These are phyloP conservation scores for Podaxis sp. DNA, from an alignment of 768 basidiomycete genomes.

Conservation along the genomic window DNA sequence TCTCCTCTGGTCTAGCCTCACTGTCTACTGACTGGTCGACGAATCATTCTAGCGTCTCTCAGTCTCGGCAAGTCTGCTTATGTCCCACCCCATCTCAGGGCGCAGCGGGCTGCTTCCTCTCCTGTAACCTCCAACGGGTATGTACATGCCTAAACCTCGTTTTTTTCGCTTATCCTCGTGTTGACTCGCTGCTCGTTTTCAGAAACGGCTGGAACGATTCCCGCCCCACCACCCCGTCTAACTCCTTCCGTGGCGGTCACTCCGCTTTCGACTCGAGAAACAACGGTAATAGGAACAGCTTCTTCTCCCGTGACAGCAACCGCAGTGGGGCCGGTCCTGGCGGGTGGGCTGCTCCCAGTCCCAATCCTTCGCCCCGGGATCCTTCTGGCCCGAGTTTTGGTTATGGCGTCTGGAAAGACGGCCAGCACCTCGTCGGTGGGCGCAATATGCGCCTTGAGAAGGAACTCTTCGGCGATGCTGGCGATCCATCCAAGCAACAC, in stretches of 20 bases:
- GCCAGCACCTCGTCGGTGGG: constrained; percentile 78
- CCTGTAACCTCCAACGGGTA: constrained; percentile 54
- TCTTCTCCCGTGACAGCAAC: constrained; percentile 17
- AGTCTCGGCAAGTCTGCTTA: constrained; percentile 79
- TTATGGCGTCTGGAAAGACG: constrained; percentile 85
- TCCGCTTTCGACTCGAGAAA: constrained; percentile 17
- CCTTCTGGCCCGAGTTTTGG: constrained; percentile 37
- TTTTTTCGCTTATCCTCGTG: constrained; percentile 10
- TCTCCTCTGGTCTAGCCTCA: constrained; percentile 13
- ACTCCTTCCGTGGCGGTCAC: constrained; percentile 42
- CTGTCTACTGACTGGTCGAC: constrained; percentile 8
- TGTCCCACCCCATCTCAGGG: constrained; percentile 87
- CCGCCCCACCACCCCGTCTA: constrained; percentile 62
- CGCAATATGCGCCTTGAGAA: constrained; percentile 90
- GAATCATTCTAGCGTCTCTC: constrained; percentile 57
- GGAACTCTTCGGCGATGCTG: constrained; percentile 89
- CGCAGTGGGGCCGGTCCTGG: constrained; percentile 26
- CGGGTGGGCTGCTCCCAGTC: constrained; percentile 38
- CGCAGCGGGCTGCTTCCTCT: constrained; percentile 70
- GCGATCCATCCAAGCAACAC: constrained; percentile 84
- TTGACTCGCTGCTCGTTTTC: constrained; percentile 15
- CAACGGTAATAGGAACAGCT: constrained; percentile 9
- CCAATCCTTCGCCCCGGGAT: constrained; percentile 25
- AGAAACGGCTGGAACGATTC: constrained; percentile 78
- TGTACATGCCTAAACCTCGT: constrained; percentile 19